phyloP scores from a whole-genome alignment of 2,329 filamentous ascomycete species.

The Didymellaceae sp. region DNA sequence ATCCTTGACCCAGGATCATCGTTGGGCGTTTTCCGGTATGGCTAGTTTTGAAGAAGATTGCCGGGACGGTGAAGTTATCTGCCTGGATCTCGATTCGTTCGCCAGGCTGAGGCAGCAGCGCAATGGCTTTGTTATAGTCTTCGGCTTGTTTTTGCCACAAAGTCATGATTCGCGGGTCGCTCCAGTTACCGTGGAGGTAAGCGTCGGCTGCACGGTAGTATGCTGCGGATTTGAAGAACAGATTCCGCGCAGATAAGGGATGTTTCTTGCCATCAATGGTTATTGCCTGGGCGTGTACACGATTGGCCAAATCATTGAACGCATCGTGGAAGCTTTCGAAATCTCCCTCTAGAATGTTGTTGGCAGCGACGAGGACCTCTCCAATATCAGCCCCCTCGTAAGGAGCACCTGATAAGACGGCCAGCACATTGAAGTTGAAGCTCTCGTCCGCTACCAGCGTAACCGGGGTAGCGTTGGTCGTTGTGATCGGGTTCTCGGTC shows the following conservation, averaged over 20 bases:
- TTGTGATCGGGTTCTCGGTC: background rate
- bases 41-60: background rate
- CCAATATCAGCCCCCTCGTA: background rate
- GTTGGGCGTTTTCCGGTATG: background rate
- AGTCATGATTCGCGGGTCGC: background rate
- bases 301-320: background rate
- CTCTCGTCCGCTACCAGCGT: background rate
- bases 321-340: background rate
- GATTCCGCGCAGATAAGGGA: background rate
- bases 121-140: background rate
- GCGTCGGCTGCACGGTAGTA: background rate
- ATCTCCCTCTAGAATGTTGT: background rate
- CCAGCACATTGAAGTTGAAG: background rate
- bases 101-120: background rate
- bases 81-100: background rate
- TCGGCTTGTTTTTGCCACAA: background rate
- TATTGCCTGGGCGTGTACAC: background rate
- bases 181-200: background rate
- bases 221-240: background rate
- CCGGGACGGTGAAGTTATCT: background rate
- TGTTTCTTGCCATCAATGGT: background rate
- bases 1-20: background rate
- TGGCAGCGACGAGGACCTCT: background rate
- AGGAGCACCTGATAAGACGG: background rate
- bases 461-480: background rate